Evolutionary conservation across 148 eudicot species (phyloP), one percentile per base, ranked within the genome.

Genomic region (Vaccinium darrowii): DNA sequence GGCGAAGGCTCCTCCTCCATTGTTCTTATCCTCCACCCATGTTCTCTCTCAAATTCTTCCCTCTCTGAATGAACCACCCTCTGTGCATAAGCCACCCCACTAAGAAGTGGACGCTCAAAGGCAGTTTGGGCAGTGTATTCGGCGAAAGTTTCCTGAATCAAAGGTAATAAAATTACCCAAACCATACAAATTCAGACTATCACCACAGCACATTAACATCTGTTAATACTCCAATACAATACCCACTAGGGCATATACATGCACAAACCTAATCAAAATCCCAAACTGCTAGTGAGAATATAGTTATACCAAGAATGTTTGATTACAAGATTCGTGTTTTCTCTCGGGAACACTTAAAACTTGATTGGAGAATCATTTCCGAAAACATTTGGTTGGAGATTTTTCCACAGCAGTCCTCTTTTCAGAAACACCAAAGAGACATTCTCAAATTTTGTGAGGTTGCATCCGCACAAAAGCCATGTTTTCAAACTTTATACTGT

Each of bases 21-120:
- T 63, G 94, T 93, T 75, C 85, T 91, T 80, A 93, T 91, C 4
- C 87, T 89, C 93, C 93, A 92, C 1, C 92, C 94, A 57, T 92
- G 93, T 81, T 84, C 86, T 67, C 86, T 89, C 89, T 93, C 94
- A 79, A 93, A 93, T 65, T 84, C 92, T 82, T 89, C 94, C 88
- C 96, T 92, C 56, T 93, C 96, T 1, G 92, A 87, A 77, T 89
- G 78, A 60, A 88, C 36, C 49, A 93, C 89, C 78, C 90, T 90
- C 86, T 90, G 88, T 27, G 96, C 96, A 90, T 93, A 93, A 10
- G 96, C 93, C 60, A 93, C 96, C 12, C 96, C 94, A 72, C 94
- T 92, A 84, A 93, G 71, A 82, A 93, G 79, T 81, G 94, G 94
- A 87, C 96, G 86, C 84, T 93, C 96, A 74, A 93, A 93, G 18